These are phyloP conservation scores for Euphorbia lathyris DNA, from an alignment of 345 rosid genomes.

Conservation along the genomic window DNA sequence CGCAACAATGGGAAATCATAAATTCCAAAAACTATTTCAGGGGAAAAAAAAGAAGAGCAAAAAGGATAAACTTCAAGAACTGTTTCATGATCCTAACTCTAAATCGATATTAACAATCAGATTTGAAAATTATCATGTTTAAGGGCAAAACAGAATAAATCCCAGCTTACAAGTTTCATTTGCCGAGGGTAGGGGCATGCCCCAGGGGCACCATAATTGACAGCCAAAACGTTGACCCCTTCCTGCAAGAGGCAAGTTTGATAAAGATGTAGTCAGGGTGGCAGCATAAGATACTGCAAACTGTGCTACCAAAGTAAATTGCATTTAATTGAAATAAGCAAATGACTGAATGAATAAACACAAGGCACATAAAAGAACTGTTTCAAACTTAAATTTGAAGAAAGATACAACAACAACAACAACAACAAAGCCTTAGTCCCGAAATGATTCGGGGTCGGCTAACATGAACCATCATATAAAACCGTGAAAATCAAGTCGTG, in stretches of 20 bases:
- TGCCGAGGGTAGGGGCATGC: conserved; percentile 76
- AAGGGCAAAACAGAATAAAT: conserved; percentile 14
- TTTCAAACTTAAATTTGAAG: not conserved
- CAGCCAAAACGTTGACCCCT: conserved; percentile 74
- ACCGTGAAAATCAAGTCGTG: too few species aligned
- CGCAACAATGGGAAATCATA: not conserved
- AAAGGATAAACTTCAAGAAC: not conserved
- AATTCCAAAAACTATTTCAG: not conserved
- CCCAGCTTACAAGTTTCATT: conserved; percentile 60
- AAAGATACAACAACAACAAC: too few species aligned
- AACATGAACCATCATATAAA: too few species aligned
- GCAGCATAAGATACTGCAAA: not conserved
- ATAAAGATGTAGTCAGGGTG: not conserved
- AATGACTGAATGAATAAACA: not conserved
- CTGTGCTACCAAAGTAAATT: not conserved
- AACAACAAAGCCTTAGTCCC: too few species aligned
- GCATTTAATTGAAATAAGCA: not conserved
- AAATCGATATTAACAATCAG: not conserved
- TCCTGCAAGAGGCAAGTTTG: conserved; percentile 40
- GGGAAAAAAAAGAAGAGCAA: not conserved
- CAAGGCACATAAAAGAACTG: not conserved
- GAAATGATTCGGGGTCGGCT: too few species aligned
- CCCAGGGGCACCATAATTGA: conserved; percentile 80
- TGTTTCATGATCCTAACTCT: not conserved
- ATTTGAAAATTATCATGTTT: not conserved